Conservation (phyloP, 2,329 filamentous ascomycete genomes). For the Cladosporium phlei region DNA sequence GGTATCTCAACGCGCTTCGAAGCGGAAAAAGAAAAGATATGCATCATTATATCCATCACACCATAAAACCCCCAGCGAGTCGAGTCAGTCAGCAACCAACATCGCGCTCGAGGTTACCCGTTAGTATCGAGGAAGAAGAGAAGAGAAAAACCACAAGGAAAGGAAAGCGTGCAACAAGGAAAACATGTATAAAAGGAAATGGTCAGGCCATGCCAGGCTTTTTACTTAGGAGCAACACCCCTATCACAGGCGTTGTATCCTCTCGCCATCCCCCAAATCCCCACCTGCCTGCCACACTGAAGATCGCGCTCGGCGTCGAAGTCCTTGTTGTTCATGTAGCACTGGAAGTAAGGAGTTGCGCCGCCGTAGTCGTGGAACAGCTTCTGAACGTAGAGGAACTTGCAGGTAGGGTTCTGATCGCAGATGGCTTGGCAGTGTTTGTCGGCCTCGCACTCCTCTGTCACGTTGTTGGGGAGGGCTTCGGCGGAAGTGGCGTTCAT, state of each 20-base stretch:
- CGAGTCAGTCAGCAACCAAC: too few relatives aligned
- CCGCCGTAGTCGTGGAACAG: slow-evolving; percentile 16
- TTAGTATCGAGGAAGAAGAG: slow-evolving; percentile 7
- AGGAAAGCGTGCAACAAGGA: not conserved
- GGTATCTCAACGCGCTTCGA: not conserved
- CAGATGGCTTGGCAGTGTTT: slow-evolving; percentile 16
- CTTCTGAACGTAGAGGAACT: slow-evolving; percentile 17
- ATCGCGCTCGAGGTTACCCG: too few relatives aligned
- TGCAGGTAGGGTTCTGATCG: slow-evolving; percentile 14
- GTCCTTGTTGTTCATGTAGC: slow-evolving; percentile 14
- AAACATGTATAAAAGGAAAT: too few relatives aligned
- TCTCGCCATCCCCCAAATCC: slow-evolving; percentile 16
- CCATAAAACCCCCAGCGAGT: slow-evolving; percentile 1
- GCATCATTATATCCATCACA: slow-evolving; percentile 12
- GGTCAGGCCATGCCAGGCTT: too few relatives aligned
- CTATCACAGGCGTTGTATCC: slow-evolving; percentile 16
- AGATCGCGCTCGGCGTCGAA: slow-evolving; percentile 15
- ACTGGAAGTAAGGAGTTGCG: slow-evolving; percentile 13
- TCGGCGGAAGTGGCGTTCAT: not conserved
- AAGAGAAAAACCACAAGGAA: not conserved
- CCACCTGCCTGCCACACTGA: slow-evolving; percentile 14
- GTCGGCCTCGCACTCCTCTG: slow-evolving; percentile 12
- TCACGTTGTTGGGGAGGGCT: slow-evolving; percentile 15
- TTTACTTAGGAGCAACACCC: not conserved
- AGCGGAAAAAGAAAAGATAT: slow-evolving; percentile 6